Base-by-base conservation (phyloP, 106 monocot genomes). In the Allium cepa region DNA sequence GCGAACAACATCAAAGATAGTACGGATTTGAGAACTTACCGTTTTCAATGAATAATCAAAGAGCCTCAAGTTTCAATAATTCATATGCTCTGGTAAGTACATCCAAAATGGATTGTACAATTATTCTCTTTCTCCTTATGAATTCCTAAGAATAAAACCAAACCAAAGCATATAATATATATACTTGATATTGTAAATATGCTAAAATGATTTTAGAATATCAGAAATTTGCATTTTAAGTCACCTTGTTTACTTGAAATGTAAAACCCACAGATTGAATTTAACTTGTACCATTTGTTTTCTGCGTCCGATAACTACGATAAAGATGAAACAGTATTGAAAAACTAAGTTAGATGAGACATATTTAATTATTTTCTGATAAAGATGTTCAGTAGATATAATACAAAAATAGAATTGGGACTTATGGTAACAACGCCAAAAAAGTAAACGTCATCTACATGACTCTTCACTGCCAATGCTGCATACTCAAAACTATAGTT, bases 401-500 rank as follows among this genome's bases (percentile, higher is more conserved):
- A 78, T 59, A 65, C 67, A 96, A 86, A 78, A 61, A 97, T 92
- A 80, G 36, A 71, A 97, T 90, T 73, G 75, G 74, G 64, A 92
- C 78, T 18, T 68, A 83, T 2, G 47, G 63, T 63, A n/a, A 89
- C 82, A 48, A 97, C 46, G 66, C 92, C 89, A 79, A 84, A 92
- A 67, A 97, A 86, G 50, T 74, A 26, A 75, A 92, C 77, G 59
- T 72, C 73, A 47, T 89, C 82, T 56, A 97, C 79, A 79, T 92
- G 89, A 65, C 77, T 74, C 70, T 87, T 83, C 17, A 92, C 75
- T 73, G 72, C 76, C 68, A 97, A 69, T 15, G 88, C 84, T 59
- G 79, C 97, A 82, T 92, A 89, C 57, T 97, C 97, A 72, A 71
- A 77, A 63, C 97, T 92, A 76, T 87, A 89, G 64, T 66, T 75